phyloP scores from a whole-genome alignment of 805 yeast species.

The Schwanniomyces yamadae region DNA sequence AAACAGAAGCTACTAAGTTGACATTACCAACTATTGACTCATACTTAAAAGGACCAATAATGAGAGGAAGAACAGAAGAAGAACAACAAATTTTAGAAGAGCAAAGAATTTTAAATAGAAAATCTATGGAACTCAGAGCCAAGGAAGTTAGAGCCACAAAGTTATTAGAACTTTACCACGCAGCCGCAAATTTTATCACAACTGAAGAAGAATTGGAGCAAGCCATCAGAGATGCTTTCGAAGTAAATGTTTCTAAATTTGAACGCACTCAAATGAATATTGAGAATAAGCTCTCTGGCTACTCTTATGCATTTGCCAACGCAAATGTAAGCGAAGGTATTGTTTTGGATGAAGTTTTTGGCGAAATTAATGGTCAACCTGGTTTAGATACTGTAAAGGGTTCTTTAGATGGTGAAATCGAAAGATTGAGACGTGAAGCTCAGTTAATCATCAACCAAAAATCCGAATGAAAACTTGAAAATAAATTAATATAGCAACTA shows the following conservation, averaged over 20 bases:
- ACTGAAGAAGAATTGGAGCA: constrained; percentile 63
- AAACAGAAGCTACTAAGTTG: constrained; percentile 54
- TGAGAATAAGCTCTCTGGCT: constrained; percentile 35
- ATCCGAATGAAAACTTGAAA: constrained; percentile 2
- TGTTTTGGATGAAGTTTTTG: constrained; percentile 36
- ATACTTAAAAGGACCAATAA: constrained; percentile 63
- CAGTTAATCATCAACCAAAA: constrained; percentile 27
- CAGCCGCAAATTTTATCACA: constrained; percentile 65
- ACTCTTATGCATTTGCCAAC: constrained; percentile 26
- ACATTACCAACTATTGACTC: constrained; percentile 81
- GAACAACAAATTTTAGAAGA: constrained; percentile 56
- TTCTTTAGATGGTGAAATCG: constrained; percentile 39
- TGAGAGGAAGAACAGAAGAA: constrained; percentile 70
- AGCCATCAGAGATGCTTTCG: constrained; percentile 59
- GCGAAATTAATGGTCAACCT: constrained; percentile 42
- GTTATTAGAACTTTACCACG: constrained; percentile 70
- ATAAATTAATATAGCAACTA: no score
- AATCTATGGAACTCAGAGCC: constrained; percentile 49
- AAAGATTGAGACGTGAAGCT: constrained; percentile 36
- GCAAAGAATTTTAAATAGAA: constrained; percentile 69
- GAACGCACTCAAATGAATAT: constrained; percentile 33
- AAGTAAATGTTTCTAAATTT: constrained; percentile 34
- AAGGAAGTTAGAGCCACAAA: constrained; percentile 54
- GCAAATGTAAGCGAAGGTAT: constrained; percentile 30
- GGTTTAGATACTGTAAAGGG: constrained; percentile 40